phyloP scores from a whole-genome alignment of 106 monocot species.

The Dendrobium catenatum region DNA sequence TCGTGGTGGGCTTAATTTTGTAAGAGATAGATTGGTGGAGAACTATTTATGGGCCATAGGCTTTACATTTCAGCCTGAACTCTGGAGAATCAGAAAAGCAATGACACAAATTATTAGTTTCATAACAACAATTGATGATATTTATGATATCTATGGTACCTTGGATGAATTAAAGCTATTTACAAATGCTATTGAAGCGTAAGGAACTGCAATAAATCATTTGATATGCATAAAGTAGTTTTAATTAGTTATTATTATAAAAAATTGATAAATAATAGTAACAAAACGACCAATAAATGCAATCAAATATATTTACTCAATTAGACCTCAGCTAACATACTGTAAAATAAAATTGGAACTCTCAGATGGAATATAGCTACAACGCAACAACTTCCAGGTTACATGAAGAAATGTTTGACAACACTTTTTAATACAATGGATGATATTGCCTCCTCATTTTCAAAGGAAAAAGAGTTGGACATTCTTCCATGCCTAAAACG shows the following conservation, averaged over 20 bases:
- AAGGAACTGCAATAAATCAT: background rate
- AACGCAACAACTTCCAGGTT: constrained; percentile 15
- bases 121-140: constrained; percentile 38
- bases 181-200: constrained; percentile 43
- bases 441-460: constrained; percentile 5
- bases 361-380: constrained; percentile 14
- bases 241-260: too few species aligned
- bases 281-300: too few species aligned
- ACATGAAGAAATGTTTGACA: constrained; percentile 21
- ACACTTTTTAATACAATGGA: constrained; percentile 17
- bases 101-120: constrained; percentile 13
- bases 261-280: too few species aligned
- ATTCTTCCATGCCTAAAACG: constrained; percentile 2
- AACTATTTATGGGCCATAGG: constrained; percentile 24
- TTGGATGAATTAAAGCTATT: constrained; percentile 47
- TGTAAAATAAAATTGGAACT: background rate
- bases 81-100: constrained; percentile 6
- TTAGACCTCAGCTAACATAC: background rate
- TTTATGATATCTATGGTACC: constrained; percentile 59
- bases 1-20: constrained; percentile 19
- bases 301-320: too few species aligned
- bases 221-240: too few species aligned
- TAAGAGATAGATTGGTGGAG: constrained; percentile 49
- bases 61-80: constrained; percentile 10
- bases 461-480: constrained; percentile 3